phyloP scores from a whole-genome alignment of 176 grass and related monocot species.

The Oryza meyeriana region DNA sequence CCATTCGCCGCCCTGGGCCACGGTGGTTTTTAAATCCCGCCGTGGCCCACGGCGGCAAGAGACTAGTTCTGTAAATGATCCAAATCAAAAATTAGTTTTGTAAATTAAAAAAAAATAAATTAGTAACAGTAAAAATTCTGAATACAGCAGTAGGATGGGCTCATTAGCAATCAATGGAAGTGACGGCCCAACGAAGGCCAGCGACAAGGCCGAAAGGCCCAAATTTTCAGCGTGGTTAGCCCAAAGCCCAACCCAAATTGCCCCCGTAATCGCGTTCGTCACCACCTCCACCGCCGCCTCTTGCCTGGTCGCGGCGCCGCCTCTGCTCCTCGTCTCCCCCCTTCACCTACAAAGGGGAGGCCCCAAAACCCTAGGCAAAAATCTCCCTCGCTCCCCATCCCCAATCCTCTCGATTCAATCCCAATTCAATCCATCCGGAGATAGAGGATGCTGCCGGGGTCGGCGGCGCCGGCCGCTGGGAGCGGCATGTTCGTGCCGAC shows the following conservation, averaged over 20 bases:
- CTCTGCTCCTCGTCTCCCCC: background rate
- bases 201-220: background rate
- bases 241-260: background rate
- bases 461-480: constrained; percentile 46
- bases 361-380: constrained; percentile 32
- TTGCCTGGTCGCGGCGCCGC: background rate
- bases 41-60: no score
- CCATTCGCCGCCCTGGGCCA: no score
- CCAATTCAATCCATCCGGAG: background rate
- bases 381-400: constrained; percentile 7
- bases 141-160: no score
- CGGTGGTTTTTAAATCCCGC: no score
- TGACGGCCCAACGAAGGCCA: background rate
- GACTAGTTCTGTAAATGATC: no score
- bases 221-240: background rate
- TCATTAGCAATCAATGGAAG: no score
- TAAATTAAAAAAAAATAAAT: no score
- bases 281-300: background rate
- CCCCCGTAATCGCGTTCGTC: constrained; percentile 31
- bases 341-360: background rate
- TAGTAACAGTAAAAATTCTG: no score
- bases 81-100: no score
- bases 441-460: constrained; percentile 38
- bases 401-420: background rate
- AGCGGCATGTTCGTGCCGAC: constrained; percentile 83